A percentile compares a stretch with the other conserved stretches of the same genome.
Conservation (phyloP, 495 filamentous ascomycete species). For the Penicillium waksmanii region DNA sequence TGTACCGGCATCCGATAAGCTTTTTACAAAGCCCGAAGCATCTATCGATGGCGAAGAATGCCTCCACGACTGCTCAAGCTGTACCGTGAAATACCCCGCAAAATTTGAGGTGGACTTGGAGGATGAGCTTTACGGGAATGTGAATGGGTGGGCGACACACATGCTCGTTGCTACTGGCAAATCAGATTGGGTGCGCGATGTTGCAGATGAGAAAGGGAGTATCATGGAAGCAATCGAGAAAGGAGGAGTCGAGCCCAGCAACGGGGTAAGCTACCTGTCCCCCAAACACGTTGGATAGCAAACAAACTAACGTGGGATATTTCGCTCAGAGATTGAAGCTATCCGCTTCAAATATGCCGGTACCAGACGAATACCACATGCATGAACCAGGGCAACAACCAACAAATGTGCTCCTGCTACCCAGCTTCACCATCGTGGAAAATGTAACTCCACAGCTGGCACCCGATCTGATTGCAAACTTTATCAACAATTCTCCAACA, state of each 20-base stretch:
- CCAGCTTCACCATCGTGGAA: slow-evolving; percentile 83
- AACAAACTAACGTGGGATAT: slow-evolving; percentile 12
- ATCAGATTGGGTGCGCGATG: slow-evolving; percentile 90
- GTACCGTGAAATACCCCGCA: slow-evolving; percentile 75
- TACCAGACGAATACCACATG: slow-evolving; percentile 62
- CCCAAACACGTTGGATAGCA: not conserved
- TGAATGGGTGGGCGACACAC: slow-evolving; percentile 90
- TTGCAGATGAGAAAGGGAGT: slow-evolving; percentile 88
- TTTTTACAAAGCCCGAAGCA: slow-evolving; percentile 60
- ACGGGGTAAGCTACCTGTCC: slow-evolving; percentile 64
- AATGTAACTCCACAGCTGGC: slow-evolving; percentile 79
- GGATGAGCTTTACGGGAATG: slow-evolving; percentile 80
- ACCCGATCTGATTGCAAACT: slow-evolving; percentile 69
- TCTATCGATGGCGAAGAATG: slow-evolving; percentile 88
- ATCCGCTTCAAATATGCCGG: slow-evolving; percentile 90
- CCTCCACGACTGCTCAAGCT: slow-evolving; percentile 84
- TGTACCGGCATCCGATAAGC: slow-evolving; percentile 37
- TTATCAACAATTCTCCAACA: slow-evolving; percentile 73
- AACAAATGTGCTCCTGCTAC: slow-evolving; percentile 84
- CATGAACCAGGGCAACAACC: slow-evolving; percentile 64
- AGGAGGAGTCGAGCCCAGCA: slow-evolving; percentile 62
- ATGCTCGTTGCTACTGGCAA: slow-evolving; percentile 92
- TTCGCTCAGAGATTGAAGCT: slow-evolving; percentile 76
- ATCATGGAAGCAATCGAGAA: slow-evolving; percentile 90
- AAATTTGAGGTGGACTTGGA: slow-evolving; percentile 74